phyloP scores from a whole-genome alignment of 2,329 filamentous ascomycete species.

The Colletotrichum ledebouriae region DNA sequence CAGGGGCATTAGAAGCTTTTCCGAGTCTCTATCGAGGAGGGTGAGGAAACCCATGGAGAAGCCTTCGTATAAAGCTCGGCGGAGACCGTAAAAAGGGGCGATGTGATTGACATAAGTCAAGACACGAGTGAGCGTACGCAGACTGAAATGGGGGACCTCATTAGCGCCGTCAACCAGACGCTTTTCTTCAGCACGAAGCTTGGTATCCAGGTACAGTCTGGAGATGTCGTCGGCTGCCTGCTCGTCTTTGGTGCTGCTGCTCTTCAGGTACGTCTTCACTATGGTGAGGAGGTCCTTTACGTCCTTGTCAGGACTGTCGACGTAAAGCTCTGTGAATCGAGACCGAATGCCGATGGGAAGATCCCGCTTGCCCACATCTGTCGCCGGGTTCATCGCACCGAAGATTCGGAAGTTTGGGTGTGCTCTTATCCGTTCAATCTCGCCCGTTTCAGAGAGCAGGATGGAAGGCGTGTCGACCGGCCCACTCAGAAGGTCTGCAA shows the following conservation, averaged over 20 bases:
- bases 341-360: conserved; percentile 89
- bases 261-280: conserved; percentile 87
- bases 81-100: conserved; percentile 84
- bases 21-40: conserved; percentile 84
- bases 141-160: conserved; percentile 96
- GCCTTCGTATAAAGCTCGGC: conserved; percentile 90
- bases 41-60: conserved; percentile 99
- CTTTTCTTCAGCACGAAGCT: conserved; percentile 83
- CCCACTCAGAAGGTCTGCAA: conserved; percentile 88
- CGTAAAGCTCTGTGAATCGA: conserved; percentile 95
- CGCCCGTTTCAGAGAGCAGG: conserved; percentile 91
- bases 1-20: conserved; percentile 81
- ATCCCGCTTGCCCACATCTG: conserved; percentile 96
- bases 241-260: conserved; percentile 77
- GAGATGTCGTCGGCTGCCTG: conserved; percentile 85
- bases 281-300: conserved; percentile 88
- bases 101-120: conserved; percentile 90
- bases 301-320: conserved; percentile 89
- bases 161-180: conserved; percentile 93
- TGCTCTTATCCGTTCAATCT: conserved; percentile 88
- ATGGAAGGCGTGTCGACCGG: conserved; percentile 82
- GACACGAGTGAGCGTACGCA: conserved; percentile 91
- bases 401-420: conserved; percentile 97
- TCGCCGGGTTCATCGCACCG: conserved; percentile 98
- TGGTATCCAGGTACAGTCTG: conserved; percentile 88